A percentile compares a stretch with the other conserved stretches of the same genome.
These are phyloP conservation scores for Pulveroboletus sp. DNA, from an alignment of 768 basidiomycete genomes.

Conservation along the genomic window DNA sequence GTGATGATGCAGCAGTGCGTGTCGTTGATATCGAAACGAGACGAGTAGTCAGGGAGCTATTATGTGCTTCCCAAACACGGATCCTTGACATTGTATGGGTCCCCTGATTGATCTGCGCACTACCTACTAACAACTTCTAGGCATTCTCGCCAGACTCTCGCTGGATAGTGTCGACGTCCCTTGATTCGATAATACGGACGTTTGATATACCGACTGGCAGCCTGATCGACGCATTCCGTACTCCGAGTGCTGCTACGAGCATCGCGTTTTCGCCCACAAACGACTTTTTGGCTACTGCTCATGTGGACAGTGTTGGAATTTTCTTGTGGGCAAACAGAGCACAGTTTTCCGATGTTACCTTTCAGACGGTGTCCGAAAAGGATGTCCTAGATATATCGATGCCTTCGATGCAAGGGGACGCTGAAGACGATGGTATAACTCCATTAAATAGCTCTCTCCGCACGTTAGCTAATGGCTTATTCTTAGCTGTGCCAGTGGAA, in stretches of 20 bases:
- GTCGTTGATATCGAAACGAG: conserved; percentile 90
- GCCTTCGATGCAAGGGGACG: conserved; percentile 80
- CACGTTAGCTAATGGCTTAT: conserved; percentile 6
- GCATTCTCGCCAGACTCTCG: conserved; percentile 94
- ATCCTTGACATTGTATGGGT: conserved; percentile 80
- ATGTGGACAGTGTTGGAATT: conserved; percentile 91
- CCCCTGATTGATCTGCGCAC: not conserved
- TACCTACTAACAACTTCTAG: conserved; percentile 38
- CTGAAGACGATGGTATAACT: conserved; percentile 75
- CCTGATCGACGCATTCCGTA: conserved; percentile 89
- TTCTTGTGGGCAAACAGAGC: conserved; percentile 99
- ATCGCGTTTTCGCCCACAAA: conserved; percentile 92
- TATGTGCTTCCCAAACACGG: conserved; percentile 72
- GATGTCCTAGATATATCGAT: conserved; percentile 67
- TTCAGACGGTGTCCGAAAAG: conserved; percentile 76
- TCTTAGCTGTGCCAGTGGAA: conserved; percentile 65
- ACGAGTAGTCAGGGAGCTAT: conserved; percentile 84
- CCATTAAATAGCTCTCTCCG: not conserved
- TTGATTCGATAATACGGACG: conserved; percentile 91
- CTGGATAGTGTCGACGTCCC: conserved; percentile 85
- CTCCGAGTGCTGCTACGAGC: conserved; percentile 83
- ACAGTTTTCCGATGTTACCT: conserved; percentile 84
- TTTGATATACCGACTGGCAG: conserved; percentile 94
- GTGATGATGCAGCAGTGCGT: conserved; percentile 84
- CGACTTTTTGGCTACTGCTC: conserved; percentile 93